phyloP scores from a whole-genome alignment of 2,329 filamentous ascomycete genomes.

The Colletotrichum neosansevieriae region DNA sequence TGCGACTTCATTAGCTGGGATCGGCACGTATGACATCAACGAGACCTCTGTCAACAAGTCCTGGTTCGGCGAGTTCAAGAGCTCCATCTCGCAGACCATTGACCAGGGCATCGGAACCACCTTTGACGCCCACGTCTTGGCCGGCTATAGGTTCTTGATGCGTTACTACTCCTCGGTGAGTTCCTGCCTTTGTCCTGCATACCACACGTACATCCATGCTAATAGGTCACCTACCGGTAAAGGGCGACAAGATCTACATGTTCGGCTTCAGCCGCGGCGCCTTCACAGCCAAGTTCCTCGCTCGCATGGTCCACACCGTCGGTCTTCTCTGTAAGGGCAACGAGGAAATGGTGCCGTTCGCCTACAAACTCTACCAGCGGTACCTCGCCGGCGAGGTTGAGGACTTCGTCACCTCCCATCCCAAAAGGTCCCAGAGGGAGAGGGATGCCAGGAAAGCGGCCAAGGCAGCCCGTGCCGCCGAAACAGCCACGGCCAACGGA shows the following conservation, averaged over 20 bases:
- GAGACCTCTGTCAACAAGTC: conserved; percentile 56
- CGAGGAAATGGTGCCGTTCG: conserved; percentile 66
- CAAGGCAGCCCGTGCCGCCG: not conserved
- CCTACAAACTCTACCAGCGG: conserved; percentile 57
- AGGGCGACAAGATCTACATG: conserved; percentile 65
- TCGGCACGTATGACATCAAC: conserved; percentile 62
- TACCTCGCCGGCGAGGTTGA: conserved; percentile 55
- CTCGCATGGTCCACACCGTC: conserved; percentile 62
- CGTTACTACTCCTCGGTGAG: conserved; percentile 60
- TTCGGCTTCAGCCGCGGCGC: conserved; percentile 67
- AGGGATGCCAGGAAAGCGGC: conserved; percentile 38
- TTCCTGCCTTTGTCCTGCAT: not conserved
- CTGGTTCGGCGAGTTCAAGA: conserved; percentile 49
- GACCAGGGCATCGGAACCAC: conserved; percentile 59
- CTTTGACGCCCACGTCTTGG: conserved; percentile 64
- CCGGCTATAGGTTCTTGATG: conserved; percentile 67
- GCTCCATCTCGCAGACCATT: conserved; percentile 53
- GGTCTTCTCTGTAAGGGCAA: conserved; percentile 64
- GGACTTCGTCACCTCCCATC: conserved; percentile 45
- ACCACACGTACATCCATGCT: not conserved
- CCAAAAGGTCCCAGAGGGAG: conserved; percentile 33
- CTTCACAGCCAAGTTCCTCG: conserved; percentile 65
- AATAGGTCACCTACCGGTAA: not conserved
- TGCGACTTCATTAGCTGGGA: conserved; percentile 52
- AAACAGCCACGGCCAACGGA: not conserved